A percentile compares a stretch with the other conserved stretches of the same genome.
These are phyloP conservation scores for Erysimum cheiranthoides DNA, from an alignment of 345 rosid species.

Conservation along the genomic window DNA sequence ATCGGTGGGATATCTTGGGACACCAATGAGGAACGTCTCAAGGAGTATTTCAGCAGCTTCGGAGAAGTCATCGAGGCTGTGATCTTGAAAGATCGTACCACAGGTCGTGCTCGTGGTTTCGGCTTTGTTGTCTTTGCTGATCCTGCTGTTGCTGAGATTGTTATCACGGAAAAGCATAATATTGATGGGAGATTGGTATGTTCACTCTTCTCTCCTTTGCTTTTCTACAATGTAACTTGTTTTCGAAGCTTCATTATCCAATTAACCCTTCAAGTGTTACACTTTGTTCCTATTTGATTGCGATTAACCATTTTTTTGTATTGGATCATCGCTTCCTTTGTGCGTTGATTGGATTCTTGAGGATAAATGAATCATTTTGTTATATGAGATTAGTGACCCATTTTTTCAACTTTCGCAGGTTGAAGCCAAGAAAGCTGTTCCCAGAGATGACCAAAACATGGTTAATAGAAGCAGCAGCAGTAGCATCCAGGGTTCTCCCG, in stretches of 20 bases:
- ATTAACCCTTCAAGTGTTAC: not conserved
- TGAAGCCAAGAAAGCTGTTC: constrained; percentile 97
- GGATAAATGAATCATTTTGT: not conserved
- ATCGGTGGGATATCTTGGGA: constrained; percentile 99
- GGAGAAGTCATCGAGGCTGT: constrained; percentile 98
- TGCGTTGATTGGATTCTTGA: not conserved
- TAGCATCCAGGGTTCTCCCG: constrained; percentile 71
- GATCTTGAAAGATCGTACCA: constrained; percentile 96
- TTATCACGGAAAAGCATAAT: constrained; percentile 80
- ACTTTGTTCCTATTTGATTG: not conserved
- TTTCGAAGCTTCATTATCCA: constrained; percentile 34
- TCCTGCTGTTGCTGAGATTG: constrained; percentile 86
- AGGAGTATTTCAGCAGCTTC: constrained; percentile 82
- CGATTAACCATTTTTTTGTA: not conserved
- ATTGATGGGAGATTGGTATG: constrained; percentile 95
- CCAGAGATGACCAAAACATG: constrained; percentile 85
- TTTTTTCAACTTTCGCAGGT: constrained; percentile 55
- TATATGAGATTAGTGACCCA: not conserved
- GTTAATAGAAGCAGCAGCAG: constrained; percentile 55
- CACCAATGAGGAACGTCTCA: constrained; percentile 93
- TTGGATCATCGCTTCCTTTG: not conserved
- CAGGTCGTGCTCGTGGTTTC: constrained; percentile 99
- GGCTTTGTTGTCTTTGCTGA: constrained; percentile 96
- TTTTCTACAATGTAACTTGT: constrained; percentile 47
- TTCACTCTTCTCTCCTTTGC: constrained; percentile 17